Conservation (phyloP, 73 alveolate genomes). For the Symbiodinium pilosum region DNA sequence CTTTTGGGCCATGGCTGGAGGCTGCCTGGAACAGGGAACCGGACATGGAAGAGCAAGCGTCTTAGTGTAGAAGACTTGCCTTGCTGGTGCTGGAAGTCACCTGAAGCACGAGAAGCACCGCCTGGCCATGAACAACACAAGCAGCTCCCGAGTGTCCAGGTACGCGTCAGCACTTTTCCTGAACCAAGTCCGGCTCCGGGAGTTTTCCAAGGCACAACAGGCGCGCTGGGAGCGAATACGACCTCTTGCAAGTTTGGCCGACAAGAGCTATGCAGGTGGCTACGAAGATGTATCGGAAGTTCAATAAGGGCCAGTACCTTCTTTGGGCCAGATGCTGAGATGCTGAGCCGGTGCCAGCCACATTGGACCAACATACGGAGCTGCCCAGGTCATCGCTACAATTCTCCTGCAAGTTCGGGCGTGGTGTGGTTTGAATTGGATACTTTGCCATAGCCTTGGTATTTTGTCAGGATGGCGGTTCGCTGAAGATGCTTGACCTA, state of each 20-base stretch:
- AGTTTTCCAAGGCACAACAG: slow-evolving; percentile 37
- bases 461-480: slow-evolving; percentile 1
- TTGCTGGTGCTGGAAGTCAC: too few species aligned
- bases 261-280: not conserved
- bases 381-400: slow-evolving; percentile 22
- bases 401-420: slow-evolving; percentile 54
- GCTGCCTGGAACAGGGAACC: slow-evolving; percentile 6
- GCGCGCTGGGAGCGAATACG: not conserved
- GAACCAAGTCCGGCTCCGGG: not conserved
- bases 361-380: not conserved
- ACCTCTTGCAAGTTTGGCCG: too few species aligned
- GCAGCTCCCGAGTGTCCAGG: not conserved
- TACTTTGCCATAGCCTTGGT: too few species aligned
- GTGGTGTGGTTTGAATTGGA: too few species aligned
- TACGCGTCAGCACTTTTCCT: not conserved
- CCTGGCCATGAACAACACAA: too few species aligned
- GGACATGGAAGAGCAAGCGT: slow-evolving; percentile 4
- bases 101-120: too few species aligned
- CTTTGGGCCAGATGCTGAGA: slow-evolving; percentile 19
- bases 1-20: too few species aligned
- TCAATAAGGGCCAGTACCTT: slow-evolving; percentile 2
- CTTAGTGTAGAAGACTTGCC: too few species aligned
- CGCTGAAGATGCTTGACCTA: not conserved
- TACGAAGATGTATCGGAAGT: slow-evolving; percentile 5
- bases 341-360: not conserved